Conservation (phyloP, 225 moss, liverwort and hornwort genomes). For the Antitrichia curtipendula region DNA sequence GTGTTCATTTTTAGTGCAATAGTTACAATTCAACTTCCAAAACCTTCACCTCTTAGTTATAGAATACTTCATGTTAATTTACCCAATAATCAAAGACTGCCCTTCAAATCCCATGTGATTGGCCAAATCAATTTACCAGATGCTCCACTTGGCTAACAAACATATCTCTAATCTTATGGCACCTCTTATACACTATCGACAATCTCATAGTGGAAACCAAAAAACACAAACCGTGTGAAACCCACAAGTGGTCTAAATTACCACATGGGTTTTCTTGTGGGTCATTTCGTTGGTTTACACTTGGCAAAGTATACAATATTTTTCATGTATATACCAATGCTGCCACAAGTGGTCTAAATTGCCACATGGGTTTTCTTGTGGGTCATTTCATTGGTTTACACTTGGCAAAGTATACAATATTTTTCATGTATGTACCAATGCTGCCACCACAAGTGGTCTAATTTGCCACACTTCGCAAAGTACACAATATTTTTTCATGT, state of each 20-base stretch:
- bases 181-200: background rate
- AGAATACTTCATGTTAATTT: background rate
- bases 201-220: background rate
- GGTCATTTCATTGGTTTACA: background rate
- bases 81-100: fast-evolving
- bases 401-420: background rate
- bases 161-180: background rate
- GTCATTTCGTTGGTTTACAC: background rate
- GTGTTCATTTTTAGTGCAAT: background rate
- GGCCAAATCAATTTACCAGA: background rate
- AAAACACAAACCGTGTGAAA: background rate
- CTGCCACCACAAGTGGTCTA: background rate
- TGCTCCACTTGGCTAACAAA: background rate
- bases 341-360: background rate
- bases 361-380: too few relatives aligned
- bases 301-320: background rate
- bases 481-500: background rate
- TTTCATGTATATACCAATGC: background rate
- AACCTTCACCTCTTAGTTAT: background rate
- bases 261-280: too few relatives aligned
- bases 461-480: too few relatives aligned
- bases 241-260: background rate
- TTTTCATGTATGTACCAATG: background rate
- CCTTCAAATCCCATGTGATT: background rate
- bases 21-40: background rate